Base-by-base conservation (phyloP, 2,329 filamentous ascomycete species). In the Fusarium armeniacum region DNA sequence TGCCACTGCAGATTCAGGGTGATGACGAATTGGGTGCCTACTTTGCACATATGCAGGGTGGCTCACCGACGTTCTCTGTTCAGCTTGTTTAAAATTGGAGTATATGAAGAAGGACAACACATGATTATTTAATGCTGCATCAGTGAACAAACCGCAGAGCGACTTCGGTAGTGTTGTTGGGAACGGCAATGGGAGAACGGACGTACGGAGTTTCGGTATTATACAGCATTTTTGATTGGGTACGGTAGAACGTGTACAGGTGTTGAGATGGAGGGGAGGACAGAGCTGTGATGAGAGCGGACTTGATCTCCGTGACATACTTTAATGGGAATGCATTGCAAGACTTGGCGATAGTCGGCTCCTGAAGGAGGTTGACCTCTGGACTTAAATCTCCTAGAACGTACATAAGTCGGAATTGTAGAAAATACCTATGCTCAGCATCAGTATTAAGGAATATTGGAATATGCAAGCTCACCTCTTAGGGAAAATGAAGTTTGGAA, bases 1-100 rank as follows among this genome's bases (percentile, higher is more conserved):
- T 91, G 45, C 82, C 82, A 18, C 86, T 92, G 73, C 81, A 84
- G 58, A 90, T 95, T 71, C 89, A 90, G 57, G 85, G 89, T 41
- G 90, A 94, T 72, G 87, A 89, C 66, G 91, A 95, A 79, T 77
- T 96, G 66, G 85, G 86, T 62, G 90, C 90, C 1, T 95, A 94
- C 78, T 78, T 96, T 70, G 83, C 85, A 47, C 90, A 92, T 75
- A 83, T 90, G 28, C 81, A 87, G 68, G 83, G 75, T 15, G 73
- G 71, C 24, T 77, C 83, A 35, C 81, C 83, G 9, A 83, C 80
- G 11, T 85, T 85, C 69, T 78, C 76, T 45, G 80, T 84, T 16
- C 80, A 82, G 65, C 72, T 82, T 45, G 74, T 80, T 15, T 79
- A 76, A 76, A 74, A 73, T 22, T 16, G 30, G 26, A 41, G 22